These are phyloP conservation scores for Phytophthora lateralis DNA, from an alignment of 352 stramenopile genomes.

Conservation along the genomic window DNA sequence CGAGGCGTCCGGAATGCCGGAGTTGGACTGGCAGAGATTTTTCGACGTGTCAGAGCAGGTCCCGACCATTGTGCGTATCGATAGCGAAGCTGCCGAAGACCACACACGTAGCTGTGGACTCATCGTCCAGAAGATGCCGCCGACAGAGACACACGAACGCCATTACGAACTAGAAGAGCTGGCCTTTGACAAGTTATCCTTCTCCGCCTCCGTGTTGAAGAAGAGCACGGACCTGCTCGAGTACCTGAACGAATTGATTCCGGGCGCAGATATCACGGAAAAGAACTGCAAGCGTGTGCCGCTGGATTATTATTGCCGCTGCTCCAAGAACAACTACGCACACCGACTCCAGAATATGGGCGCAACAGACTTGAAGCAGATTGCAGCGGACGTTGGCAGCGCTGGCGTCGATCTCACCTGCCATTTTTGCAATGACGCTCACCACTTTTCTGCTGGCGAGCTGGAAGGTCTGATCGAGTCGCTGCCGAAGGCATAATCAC, in stretches of 20 bases:
- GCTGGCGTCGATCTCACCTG: conserved; percentile 77
- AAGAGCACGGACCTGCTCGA: conserved; percentile 64
- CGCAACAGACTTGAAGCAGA: conserved; percentile 46
- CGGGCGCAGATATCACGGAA: conserved; percentile 63
- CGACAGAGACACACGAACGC: conserved; percentile 51
- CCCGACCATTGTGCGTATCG: conserved; percentile 81
- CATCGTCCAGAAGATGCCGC: conserved; percentile 86
- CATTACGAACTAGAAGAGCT: conserved; percentile 74
- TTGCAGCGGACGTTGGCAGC: conserved; percentile 53
- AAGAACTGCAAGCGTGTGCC: conserved; percentile 61
- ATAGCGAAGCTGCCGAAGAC: conserved; percentile 53
- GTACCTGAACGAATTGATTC: conserved; percentile 81
- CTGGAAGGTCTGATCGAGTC: conserved; percentile 45
- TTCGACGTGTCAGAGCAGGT: conserved; percentile 88
- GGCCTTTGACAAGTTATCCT: conserved; percentile 54
- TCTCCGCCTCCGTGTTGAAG: conserved; percentile 52
- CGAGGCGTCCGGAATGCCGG: conserved; percentile 58
- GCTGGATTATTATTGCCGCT: conserved; percentile 86
- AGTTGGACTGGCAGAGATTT: conserved; percentile 83
- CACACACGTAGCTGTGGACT: conserved; percentile 69
- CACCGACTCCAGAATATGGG: conserved; percentile 60
- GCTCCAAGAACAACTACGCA: conserved; percentile 74
- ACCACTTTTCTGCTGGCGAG: conserved; percentile 65
- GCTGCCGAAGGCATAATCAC: conserved; percentile 28
- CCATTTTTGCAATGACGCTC: conserved; percentile 86